phyloP scores from a whole-genome alignment of 1,139 yeast species.

The Blastobotrys apis region DNA sequence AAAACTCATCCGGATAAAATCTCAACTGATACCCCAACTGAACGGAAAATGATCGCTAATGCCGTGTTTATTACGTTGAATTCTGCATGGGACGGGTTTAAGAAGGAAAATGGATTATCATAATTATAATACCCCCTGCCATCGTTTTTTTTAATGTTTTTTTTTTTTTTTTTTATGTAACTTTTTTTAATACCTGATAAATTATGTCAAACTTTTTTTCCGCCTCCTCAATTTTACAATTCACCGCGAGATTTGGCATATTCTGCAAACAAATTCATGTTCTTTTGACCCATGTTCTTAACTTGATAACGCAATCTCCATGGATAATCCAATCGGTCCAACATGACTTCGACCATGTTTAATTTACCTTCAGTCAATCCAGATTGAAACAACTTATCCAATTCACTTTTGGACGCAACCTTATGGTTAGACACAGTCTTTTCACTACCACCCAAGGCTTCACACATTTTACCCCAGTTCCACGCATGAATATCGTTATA shows the following conservation, averaged over 20 bases:
- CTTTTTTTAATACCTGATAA: background rate
- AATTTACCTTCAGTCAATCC: slow-evolving; percentile 39
- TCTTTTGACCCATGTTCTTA: slow-evolving; percentile 27
- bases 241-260: slow-evolving; percentile 25
- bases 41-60: slow-evolving; percentile 79
- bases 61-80: slow-evolving; percentile 79
- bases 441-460: slow-evolving; percentile 62
- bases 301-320: slow-evolving; percentile 43
- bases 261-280: slow-evolving; percentile 23
- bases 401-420: slow-evolving; percentile 32
- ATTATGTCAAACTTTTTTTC: background rate
- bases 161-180: too few species aligned
- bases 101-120: slow-evolving; percentile 48
- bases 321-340: slow-evolving; percentile 60
- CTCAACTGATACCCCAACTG: slow-evolving; percentile 50
- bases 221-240: slow-evolving; percentile 9
- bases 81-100: slow-evolving; percentile 88
- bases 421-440: slow-evolving; percentile 28
- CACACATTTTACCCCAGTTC: slow-evolving; percentile 68
- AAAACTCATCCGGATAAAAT: slow-evolving; percentile 93
- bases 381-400: slow-evolving; percentile 37
- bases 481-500: slow-evolving; percentile 79
- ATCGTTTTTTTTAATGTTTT: background rate
- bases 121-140: slow-evolving; percentile 24
- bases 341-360: slow-evolving; percentile 53